Base-by-base conservation (phyloP, 148 eudicot species). In the Rhododendron henanense region DNA sequence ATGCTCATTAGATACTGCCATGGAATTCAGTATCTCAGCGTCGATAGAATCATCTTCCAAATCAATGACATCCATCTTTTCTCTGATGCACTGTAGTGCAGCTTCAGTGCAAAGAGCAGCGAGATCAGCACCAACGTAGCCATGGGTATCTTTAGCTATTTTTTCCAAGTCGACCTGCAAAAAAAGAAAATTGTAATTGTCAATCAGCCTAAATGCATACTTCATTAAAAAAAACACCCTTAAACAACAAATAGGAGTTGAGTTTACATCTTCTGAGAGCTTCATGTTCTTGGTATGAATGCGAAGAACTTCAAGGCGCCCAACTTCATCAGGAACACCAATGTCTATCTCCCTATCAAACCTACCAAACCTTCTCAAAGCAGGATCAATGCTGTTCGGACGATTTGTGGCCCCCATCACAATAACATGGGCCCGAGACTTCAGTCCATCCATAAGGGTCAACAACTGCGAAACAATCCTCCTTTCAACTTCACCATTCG, bases 201-300 rank as follows among this genome's bases (percentile, higher is more conserved):
- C 73, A 57, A 41, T 81, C 19, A 81, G 28, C 84, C 65, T 15
- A 33, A 39, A 84, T 21, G 15, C 47, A 57, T 18, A 51, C 39
- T 44, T 21, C 23, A 37, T 4, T 10, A 19, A 23, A 51, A 82
- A 45, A 3, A 47, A 45, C 28, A 61, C n/a, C 21, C 31, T 5
- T 57, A 35, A 39, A 35, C 0, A 39, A 41, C 23, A 61, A 37
- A 14, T 15, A 47, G 19, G 9, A 39, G 45, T 10, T 33, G 25
- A 18, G 67, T n/a, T 73, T 81, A 86, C 83, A 39, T 88, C 92
- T 11, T 90, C 92, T 81, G 92, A 83, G 51, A 90, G 92, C 78
- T 88, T 90, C 92, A 90, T 90, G 85, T 90, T 90, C 88, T 90
- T 90, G 10, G 92, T 90, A 78, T 90, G 92, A 78, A 90, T 90